Evolutionary conservation across 306 rosid species (phyloP).

Genomic region (Pyrus betulifolia): DNA sequence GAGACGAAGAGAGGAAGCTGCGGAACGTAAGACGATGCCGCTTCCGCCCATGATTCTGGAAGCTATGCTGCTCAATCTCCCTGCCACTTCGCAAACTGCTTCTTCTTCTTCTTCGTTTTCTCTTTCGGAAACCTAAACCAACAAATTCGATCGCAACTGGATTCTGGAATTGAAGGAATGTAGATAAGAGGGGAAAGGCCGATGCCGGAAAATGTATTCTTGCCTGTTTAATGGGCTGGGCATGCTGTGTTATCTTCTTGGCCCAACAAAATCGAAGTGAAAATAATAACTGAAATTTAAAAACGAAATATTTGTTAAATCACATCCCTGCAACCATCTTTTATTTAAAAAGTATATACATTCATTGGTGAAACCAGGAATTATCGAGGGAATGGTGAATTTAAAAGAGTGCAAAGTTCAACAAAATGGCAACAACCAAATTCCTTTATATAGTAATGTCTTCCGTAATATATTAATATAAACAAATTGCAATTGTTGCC

Average conservation of each 20-base stretch:
- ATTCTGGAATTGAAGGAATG: not conserved
- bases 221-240: not conserved
- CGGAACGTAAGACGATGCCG: constrained; percentile 69
- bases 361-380: too few relatives aligned
- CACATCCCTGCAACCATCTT: too few relatives aligned
- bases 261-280: not conserved
- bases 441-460: too few relatives aligned
- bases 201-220: not conserved
- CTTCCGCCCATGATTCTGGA: constrained; percentile 77
- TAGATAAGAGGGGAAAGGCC: not conserved
- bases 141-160: not conserved
- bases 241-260: not conserved
- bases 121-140: too few relatives aligned
- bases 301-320: too few relatives aligned
- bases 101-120: not conserved
- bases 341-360: too few relatives aligned
- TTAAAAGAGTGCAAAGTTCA: too few relatives aligned
- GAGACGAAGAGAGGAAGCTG: constrained; percentile 65
- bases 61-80: constrained; percentile 53
- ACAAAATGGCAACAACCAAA: too few relatives aligned
- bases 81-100: constrained; percentile 45
- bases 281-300: too few relatives aligned
- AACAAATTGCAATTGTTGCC: too few relatives aligned
- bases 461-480: too few relatives aligned
- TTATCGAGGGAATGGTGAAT: rapidly evolving